Percentiles rank a stretch among this genome's conserved stretches.
Evolutionary conservation across 1,284 basidiomycete genomes (phyloP).

Genomic region (Vanrija humicola): DNA sequence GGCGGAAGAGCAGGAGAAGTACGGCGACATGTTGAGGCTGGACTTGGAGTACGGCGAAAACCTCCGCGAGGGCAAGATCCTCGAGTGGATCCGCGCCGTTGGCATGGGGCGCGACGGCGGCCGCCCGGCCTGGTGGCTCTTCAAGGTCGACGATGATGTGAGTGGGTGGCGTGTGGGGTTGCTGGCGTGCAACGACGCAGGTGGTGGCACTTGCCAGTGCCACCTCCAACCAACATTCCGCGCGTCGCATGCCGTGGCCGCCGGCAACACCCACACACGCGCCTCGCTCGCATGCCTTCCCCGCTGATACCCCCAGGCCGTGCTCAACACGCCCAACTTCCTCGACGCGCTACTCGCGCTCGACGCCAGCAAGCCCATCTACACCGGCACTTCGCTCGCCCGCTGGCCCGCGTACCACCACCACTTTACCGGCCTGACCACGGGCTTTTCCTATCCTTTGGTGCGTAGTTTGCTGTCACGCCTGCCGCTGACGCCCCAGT

Average conservation of each 20-base stretch:
- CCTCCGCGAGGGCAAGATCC: conserved; percentile 14
- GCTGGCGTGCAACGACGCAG: too few relatives aligned
- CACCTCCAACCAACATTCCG: too few relatives aligned
- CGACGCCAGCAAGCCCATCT: conserved; percentile 14
- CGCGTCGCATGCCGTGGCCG: too few relatives aligned
- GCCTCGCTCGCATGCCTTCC: too few relatives aligned
- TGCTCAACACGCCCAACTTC: conserved; percentile 20
- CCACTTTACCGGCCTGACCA: conserved; percentile 26
- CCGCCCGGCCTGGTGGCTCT: conserved; percentile 12
- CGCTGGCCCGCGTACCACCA: conserved; percentile 22
- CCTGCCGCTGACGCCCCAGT: conserved; percentile 5
- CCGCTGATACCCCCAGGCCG: conserved; percentile 10
- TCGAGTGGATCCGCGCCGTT: conserved; percentile 11
- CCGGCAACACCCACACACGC: too few relatives aligned
- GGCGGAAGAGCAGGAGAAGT: conserved; percentile 14
- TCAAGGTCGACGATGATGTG: conserved; percentile 30
- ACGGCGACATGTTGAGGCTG: conserved; percentile 21
- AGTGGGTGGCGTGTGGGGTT: conserved; percentile 1
- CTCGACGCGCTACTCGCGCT: conserved; percentile 18
- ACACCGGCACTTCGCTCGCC: conserved; percentile 23
- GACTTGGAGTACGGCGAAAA: conserved; percentile 17
- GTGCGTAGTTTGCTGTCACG: conserved; percentile 5
- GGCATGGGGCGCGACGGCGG: conserved; percentile 12
- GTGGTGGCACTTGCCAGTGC: too few relatives aligned
- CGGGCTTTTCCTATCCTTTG: conserved; percentile 19